A percentile compares a stretch with the other conserved stretches of the same genome.
phyloP scores from a whole-genome alignment of 2,329 filamentous ascomycete genomes.

The Metarhizium brunneum region DNA sequence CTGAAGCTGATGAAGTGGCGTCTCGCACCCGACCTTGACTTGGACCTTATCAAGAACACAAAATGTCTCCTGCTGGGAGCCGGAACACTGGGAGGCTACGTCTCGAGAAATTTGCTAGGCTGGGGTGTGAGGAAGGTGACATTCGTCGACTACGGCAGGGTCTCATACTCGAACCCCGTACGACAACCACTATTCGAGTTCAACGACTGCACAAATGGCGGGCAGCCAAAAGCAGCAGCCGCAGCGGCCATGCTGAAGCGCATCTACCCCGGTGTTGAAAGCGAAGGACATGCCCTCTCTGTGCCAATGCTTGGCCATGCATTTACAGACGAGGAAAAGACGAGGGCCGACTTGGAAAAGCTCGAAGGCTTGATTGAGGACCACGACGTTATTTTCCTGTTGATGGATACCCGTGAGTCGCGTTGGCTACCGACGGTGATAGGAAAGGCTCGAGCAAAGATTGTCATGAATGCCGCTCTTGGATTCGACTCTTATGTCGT shows the following conservation, averaged over 20 bases:
- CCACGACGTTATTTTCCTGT: slow-evolving; percentile 89
- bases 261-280: slow-evolving; percentile 86
- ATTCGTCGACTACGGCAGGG: slow-evolving; percentile 85
- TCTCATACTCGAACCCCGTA: slow-evolving; percentile 95
- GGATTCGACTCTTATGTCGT: slow-evolving; percentile 96
- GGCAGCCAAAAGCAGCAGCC: slow-evolving; percentile 69
- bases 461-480: slow-evolving; percentile 92
- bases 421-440: slow-evolving; percentile 94
- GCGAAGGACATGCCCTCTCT: slow-evolving; percentile 68
- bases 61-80: slow-evolving; percentile 87
- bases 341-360: slow-evolving; percentile 64
- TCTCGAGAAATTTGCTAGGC: slow-evolving; percentile 82
- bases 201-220: slow-evolving; percentile 77
- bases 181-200: slow-evolving; percentile 89
- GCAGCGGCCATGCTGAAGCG: slow-evolving; percentile 73
- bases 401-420: slow-evolving; percentile 94
- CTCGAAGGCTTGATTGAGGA: slow-evolving; percentile 66
- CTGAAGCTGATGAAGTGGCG: slow-evolving; percentile 99
- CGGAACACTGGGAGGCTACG: slow-evolving; percentile 88
- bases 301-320: slow-evolving; percentile 96
- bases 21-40: slow-evolving; percentile 76
- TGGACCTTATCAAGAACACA: slow-evolving; percentile 81
- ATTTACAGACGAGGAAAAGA: slow-evolving; percentile 61
- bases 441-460: slow-evolving; percentile 85
- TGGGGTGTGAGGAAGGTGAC: slow-evolving; percentile 96